phyloP scores from a whole-genome alignment of 306 rosid genomes.

The Medicago arabica region DNA sequence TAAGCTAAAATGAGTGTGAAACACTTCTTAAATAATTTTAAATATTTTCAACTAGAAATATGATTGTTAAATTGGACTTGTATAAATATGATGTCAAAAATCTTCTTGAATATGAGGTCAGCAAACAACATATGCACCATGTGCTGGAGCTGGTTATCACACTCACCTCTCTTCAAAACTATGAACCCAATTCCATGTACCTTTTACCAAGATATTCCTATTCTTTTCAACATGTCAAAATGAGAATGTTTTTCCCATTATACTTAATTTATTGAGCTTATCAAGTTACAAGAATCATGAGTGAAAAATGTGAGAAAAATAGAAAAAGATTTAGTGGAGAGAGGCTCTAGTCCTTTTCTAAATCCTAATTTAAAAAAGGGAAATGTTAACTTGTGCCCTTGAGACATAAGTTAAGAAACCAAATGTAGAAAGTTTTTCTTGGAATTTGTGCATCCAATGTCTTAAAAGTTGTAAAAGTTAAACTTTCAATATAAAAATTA shows the following conservation, averaged over 20 bases:
- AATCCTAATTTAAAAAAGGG: too few relatives aligned
- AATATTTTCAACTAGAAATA: background rate
- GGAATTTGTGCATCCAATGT: too few relatives aligned
- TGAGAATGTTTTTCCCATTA: background rate
- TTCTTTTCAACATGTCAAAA: background rate
- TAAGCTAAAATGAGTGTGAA: background rate
- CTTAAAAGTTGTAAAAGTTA: too few relatives aligned
- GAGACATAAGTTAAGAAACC: too few relatives aligned
- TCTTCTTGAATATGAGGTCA: constrained; percentile 1
- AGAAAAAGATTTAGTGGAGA: too few relatives aligned
- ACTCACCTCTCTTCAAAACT: background rate
- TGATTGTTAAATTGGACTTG: background rate
- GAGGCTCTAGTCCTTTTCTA: too few relatives aligned
- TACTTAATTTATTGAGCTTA: background rate
- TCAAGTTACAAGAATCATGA: background rate
- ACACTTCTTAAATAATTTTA: too few relatives aligned
- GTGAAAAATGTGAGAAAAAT: too few relatives aligned
- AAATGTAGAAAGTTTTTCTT: too few relatives aligned
- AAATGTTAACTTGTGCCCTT: too few relatives aligned
- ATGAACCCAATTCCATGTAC: background rate
- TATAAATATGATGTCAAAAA: background rate
- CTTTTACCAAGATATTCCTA: background rate
- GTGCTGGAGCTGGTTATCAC: background rate
- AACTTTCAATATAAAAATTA: too few relatives aligned
- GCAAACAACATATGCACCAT: background rate